Evolutionary conservation across 441 rosid genomes (phyloP), one percentile per base, ranked within the genome.

Genomic region (Kokia cookei): DNA sequence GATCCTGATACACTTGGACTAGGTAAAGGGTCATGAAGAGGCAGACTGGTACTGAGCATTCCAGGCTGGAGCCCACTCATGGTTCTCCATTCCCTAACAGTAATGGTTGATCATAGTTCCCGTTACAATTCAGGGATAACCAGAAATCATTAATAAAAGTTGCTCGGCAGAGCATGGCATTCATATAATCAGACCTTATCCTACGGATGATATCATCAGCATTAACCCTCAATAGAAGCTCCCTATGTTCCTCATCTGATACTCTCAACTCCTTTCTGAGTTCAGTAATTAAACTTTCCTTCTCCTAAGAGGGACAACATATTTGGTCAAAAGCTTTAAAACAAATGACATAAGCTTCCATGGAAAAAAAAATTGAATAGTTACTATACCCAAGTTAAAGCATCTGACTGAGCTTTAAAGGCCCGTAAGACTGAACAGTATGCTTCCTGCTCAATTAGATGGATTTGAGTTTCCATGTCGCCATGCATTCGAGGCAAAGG

Each of bases 351-450:
- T 51, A 32, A 64, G 53, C 60, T 51, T 32, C 32, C 24, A 58
- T 61, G 58, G 19, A 40, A 51, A 19, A 55, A 32, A 70, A 15
- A 10, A 70, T 24, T 15, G 32, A 68, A 42, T 24, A 47, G 53
- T 13, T 9, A 42, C 3, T 1, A 26, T 92, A 96, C 99, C 98
- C 98, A 96, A 74, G 98, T 84, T 72, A 96, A 87, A 77, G 97
- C 98, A 85, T 96, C 98, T 35, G 99, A 97, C 76, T 93, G 99
- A 77, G 98, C 99, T 89, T 90, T 93, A 84, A 97, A 97, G 42
- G 99, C 99, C 69, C 98, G 92, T 67, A 97, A 86, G 61, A 97
- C 91, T 3, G 98, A 87, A 79, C 88, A 80, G 76, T 97, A 97
- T 14, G 98, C 97, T 81, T 97, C 99, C 83, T 91, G 98, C 83